A percentile compares a stretch with the other conserved stretches of the same genome.
phyloP scores from a whole-genome alignment of 2,329 filamentous ascomycete species.

The Amauroascus verrucosus region DNA sequence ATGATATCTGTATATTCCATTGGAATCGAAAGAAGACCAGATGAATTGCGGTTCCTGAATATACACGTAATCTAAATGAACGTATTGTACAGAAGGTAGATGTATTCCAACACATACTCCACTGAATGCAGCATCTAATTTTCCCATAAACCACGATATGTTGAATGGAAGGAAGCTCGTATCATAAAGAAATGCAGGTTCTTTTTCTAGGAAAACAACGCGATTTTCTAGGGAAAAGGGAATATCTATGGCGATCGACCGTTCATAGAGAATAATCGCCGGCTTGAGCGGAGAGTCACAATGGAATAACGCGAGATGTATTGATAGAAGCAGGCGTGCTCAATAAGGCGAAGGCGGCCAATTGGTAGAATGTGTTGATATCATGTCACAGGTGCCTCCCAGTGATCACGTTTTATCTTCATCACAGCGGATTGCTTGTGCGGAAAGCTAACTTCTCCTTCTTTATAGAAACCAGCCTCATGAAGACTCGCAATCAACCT shows the following conservation, averaged over 20 bases:
- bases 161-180: slow-evolving; percentile 2
- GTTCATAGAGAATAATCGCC: background rate
- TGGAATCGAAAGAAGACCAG: background rate
- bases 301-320: too few relatives aligned
- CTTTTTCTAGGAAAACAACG: background rate
- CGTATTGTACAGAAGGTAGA: too few relatives aligned
- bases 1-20: too few relatives aligned
- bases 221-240: background rate
- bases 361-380: background rate
- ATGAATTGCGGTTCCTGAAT: background rate
- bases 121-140: background rate
- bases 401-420: slow-evolving; percentile 66
- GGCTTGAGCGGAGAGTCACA: background rate
- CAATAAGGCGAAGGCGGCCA: too few relatives aligned
- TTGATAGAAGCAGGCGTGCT: too few relatives aligned
- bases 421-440: slow-evolving; percentile 89
- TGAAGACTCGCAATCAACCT: slow-evolving; percentile 64
- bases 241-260: background rate
- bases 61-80: too few relatives aligned
- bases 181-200: too few relatives aligned
- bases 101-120: background rate
- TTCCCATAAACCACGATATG: background rate
- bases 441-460: slow-evolving; percentile 74
- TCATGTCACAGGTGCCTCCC: slow-evolving; percentile 58
- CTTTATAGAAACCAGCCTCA: slow-evolving; percentile 68